Evolutionary conservation across 225 moss, liverwort and hornwort genomes (phyloP).

Genomic region (Physcomitrium patens): DNA sequence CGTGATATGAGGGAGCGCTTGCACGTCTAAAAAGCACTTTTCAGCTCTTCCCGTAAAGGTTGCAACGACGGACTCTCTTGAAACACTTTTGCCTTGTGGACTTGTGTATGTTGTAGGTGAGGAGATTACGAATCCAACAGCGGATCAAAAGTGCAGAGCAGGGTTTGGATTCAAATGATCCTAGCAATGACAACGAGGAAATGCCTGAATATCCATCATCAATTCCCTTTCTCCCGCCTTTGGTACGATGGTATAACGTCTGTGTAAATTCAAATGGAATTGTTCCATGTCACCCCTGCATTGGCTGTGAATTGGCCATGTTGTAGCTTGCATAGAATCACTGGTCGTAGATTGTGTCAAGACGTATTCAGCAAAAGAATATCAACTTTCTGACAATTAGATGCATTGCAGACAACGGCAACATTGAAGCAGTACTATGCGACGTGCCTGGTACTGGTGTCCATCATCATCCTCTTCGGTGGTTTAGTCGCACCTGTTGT

Average conservation of each 20-base stretch:
- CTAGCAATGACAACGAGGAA: constrained; percentile 68
- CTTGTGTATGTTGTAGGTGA: constrained; percentile 52
- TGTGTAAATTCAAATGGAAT: not conserved
- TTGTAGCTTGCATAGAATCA: too few relatives aligned
- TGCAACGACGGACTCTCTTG: not conserved
- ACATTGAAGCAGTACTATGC: constrained; percentile 66
- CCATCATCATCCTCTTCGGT: constrained; percentile 57
- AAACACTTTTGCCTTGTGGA: constrained; percentile 20
- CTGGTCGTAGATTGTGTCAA: too few relatives aligned
- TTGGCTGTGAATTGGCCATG: too few relatives aligned
- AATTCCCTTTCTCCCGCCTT: constrained; percentile 87
- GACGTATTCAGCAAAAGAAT: too few relatives aligned
- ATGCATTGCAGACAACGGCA: constrained; percentile 48
- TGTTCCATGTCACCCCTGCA: not conserved
- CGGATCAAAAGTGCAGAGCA: constrained; percentile 71
- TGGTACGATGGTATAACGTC: constrained; percentile 38
- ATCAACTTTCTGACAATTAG: too few relatives aligned
- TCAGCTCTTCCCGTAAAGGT: not conserved
- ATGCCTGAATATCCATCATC: constrained; percentile 83
- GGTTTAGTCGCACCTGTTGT: constrained; percentile 62
- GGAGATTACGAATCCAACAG: constrained; percentile 90
- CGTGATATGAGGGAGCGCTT: not conserved
- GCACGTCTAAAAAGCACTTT: not conserved
- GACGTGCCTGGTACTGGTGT: constrained; percentile 41
- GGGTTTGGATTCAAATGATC: constrained; percentile 42